These are phyloP conservation scores for Cenchrus americanus DNA, from an alignment of 176 grass and related monocot genomes.

Conservation along the genomic window DNA sequence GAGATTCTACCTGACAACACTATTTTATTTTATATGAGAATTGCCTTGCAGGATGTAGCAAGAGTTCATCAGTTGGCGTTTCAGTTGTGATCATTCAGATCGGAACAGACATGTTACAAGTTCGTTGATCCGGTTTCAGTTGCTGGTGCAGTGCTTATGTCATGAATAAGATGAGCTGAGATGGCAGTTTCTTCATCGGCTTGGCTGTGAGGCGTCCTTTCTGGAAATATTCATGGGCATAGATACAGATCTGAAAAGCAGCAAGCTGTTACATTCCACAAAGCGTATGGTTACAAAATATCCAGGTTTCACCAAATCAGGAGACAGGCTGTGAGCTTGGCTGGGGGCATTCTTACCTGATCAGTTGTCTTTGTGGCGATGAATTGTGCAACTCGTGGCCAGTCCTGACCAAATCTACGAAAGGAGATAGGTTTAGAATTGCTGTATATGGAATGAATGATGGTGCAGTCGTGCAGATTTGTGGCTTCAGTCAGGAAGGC, in stretches of 20 bases:
- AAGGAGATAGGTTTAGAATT: not conserved
- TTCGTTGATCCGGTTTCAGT: not conserved
- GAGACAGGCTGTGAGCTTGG: not conserved
- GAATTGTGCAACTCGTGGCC: constrained; percentile 38
- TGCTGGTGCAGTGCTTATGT: not conserved
- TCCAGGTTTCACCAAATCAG: not conserved
- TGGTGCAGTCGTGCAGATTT: not conserved
- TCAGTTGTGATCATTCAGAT: not conserved
- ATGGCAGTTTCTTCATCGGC: not conserved
- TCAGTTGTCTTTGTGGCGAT: constrained; percentile 32
- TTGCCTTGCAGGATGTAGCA: not conserved
- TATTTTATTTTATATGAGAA: not conserved
- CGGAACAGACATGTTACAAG: not conserved
- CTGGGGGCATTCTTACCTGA: not conserved
- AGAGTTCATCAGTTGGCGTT: not conserved
- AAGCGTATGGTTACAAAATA: not conserved
- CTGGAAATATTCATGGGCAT: constrained; percentile 23
- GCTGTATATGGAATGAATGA: not conserved
- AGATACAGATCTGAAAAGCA: constrained; percentile 32
- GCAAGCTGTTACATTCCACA: not conserved
- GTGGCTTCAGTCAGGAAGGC: not conserved
- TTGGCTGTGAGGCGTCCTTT: not conserved
- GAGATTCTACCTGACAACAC: not conserved
- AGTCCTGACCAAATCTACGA: constrained; percentile 37
- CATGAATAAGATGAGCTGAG: not conserved